Percentiles rank a stretch among this genome's conserved stretches.
Conservation (phyloP, 208 protist species). For the Kentomonas sorsogonicus region DNA sequence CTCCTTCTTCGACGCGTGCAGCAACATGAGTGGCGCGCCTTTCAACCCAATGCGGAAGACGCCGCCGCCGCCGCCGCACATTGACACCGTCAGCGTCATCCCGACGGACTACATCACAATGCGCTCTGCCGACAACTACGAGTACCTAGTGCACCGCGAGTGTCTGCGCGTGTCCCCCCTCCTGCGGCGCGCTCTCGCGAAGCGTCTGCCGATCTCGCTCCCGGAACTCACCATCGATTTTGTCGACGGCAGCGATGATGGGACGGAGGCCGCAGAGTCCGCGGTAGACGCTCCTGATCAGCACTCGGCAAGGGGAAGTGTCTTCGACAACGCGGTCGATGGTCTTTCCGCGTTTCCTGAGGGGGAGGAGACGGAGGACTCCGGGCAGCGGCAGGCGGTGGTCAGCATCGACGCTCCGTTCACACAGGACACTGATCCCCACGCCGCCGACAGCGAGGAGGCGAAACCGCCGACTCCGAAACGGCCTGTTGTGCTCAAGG, state of each 20-base stretch:
- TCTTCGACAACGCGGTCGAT: too few relatives aligned
- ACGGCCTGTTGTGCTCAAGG: too few relatives aligned
- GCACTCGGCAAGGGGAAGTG: too few relatives aligned
- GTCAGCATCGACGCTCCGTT: too few relatives aligned
- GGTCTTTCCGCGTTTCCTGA: too few relatives aligned
- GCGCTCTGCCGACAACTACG: constrained; percentile 25
- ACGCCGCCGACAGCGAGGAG: too few relatives aligned
- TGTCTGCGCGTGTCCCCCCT: constrained; percentile 41
- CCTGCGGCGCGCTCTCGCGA: constrained; percentile 35
- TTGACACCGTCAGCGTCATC: constrained; percentile 57
- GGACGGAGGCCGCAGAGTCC: too few relatives aligned
- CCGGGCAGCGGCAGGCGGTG: too few relatives aligned
- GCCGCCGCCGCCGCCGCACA: constrained; percentile 69
- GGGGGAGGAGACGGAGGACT: too few relatives aligned
- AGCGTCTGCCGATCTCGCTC: constrained; percentile 15
- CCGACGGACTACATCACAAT: constrained; percentile 53
- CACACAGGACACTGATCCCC: too few relatives aligned
- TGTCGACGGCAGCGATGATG: constrained; percentile 1
- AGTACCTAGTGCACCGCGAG: constrained; percentile 41
- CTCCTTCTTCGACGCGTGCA: neutral
- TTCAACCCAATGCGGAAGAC: constrained; percentile 89
- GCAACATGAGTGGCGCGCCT: constrained; percentile 38
- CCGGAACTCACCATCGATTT: constrained; percentile 19
- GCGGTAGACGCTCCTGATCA: too few relatives aligned
- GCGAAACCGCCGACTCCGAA: too few relatives aligned